Base-by-base conservation (phyloP, 441 rosid species). In the Pelargonium citronellum region DNA sequence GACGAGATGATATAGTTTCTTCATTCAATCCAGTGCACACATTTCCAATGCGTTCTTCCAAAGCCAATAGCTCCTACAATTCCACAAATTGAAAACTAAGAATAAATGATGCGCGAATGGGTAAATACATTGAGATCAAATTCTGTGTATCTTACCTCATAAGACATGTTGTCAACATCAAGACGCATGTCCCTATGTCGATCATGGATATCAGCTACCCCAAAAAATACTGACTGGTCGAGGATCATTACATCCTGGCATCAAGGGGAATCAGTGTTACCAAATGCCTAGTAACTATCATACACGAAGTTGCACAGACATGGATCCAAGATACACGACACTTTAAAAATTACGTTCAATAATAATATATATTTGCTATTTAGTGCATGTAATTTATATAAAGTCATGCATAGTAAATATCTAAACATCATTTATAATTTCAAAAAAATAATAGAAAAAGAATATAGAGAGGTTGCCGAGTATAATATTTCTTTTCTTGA, bases 131-230 rank as follows among this genome's bases (percentile, higher is more conserved):
- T 12, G 57, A 49, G 57, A 49, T 49, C 57, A 49, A 13, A 1
- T 16, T 0, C 5, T 12, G 13, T 16, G 7, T 57, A 49, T 53
- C 49, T 71, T 83, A 91, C 97, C 93, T 89, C 98, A 51, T 93
- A 93, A 13, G 97, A 78, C 99, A 94, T 94, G 83, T 90, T 91
- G 82, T 91, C 99, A 65, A 94, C 97, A 70, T 91, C 97, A 37
- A 94, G 97, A 39, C 97, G 88, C 99, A 94, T 91, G 77, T 91
- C 97, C 76, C 97, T 83, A 69, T 94, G 87, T 71, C 89, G 89
- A 79, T 94, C 98, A 70, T 87, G 88, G 47, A 80, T 64, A 75
- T 84, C 92, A 67, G 91, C 87, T 68, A 75, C 75, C 19, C 96
- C 91, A 74, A 83, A 75, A 72, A 85, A 34, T 43, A 86, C 79